These are phyloP conservation scores for Spatholobus suberectus DNA, from an alignment of 306 rosid genomes.

Conservation along the genomic window DNA sequence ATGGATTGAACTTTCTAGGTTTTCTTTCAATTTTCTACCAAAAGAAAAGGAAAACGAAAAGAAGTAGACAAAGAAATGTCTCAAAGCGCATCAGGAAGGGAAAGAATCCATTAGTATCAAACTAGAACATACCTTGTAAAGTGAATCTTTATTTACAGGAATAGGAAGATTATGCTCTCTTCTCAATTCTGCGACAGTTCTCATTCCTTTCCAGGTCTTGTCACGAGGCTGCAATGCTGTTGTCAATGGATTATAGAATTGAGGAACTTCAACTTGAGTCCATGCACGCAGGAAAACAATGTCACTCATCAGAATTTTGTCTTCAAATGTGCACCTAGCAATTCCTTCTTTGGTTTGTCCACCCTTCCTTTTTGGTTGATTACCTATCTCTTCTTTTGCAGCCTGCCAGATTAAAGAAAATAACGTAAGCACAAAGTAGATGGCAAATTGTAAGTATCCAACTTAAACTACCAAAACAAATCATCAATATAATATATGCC, in stretches of 20 bases:
- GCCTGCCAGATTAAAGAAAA: conserved; percentile 61
- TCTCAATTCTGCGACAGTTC: conserved; percentile 90
- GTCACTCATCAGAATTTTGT: conserved; percentile 97
- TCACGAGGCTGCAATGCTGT: conserved; percentile 92
- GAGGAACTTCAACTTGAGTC: conserved; percentile 90
- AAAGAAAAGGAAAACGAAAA: conserved; percentile 3
- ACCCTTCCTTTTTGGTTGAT: conserved; percentile 76
- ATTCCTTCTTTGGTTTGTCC: conserved; percentile 86
- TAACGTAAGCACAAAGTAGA: background rate
- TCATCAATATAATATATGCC: background rate
- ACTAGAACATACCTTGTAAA: conserved; percentile 68
- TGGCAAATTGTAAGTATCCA: conserved; percentile 10
- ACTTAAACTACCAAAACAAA: conserved; percentile 30
- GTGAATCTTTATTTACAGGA: conserved; percentile 91
- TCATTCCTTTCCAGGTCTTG: conserved; percentile 88
- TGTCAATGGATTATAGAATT: conserved; percentile 77
- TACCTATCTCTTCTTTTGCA: conserved; percentile 89
- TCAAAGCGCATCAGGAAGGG: background rate
- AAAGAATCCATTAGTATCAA: conserved; percentile 12
- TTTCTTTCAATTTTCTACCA: conserved; percentile 83
- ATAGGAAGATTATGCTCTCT: conserved; percentile 69
- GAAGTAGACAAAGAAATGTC: background rate
- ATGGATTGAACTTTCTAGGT: conserved; percentile 74
- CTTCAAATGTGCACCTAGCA: conserved; percentile 96
- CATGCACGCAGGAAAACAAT: conserved; percentile 89